Evolutionary conservation across 345 rosid species (phyloP), one percentile per base, ranked within the genome.

Genomic region (Dipteronia sinensis): DNA sequence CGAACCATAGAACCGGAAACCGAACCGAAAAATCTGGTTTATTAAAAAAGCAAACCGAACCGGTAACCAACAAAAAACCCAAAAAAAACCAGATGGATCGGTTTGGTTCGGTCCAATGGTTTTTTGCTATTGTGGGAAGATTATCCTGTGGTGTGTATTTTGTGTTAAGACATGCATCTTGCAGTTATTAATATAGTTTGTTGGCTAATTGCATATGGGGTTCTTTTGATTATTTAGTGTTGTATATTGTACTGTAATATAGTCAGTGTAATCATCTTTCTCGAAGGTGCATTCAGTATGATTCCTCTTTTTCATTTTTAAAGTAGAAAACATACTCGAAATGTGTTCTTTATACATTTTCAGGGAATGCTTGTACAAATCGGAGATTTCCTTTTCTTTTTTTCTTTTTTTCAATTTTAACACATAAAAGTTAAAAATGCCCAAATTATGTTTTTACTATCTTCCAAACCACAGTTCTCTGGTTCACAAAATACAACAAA

Each of bases 211-310:
- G 55, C 22, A 10, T 63, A 29, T 51, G 20, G 53, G 12, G 53
- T 46, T 65, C 63, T 47, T 47, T 65, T 75, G 19, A 16, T 56
- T 69, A 23, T 59, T 63, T 17, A 27, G 59, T 75, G 42, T 76
- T 34, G 67, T 23, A 34, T 13, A 49, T 29, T 16, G 42, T 62
- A 25, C 31, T 15, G n/a, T 64, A 23, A 13, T 61, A 62, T 38
- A 22, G 53, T 61, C 16, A 40, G 2, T 74, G 27, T 47, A 23
- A 29, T 22, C 22, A n/a, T 72, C 29, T 64, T 74, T 62, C 15
- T 49, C 27, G 19, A 40, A 59, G 58, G 8, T 16, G 7, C 58
- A 53, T 15, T 15, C 11, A 8, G 64, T 59, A 59, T 59, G 64
- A 22, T 22, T 53, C n/a, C 58, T 3, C n/a, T 4, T 53, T 53